These are phyloP conservation scores for Agastache rugosa DNA, from an alignment of 257 asterid genomes.

Conservation along the genomic window DNA sequence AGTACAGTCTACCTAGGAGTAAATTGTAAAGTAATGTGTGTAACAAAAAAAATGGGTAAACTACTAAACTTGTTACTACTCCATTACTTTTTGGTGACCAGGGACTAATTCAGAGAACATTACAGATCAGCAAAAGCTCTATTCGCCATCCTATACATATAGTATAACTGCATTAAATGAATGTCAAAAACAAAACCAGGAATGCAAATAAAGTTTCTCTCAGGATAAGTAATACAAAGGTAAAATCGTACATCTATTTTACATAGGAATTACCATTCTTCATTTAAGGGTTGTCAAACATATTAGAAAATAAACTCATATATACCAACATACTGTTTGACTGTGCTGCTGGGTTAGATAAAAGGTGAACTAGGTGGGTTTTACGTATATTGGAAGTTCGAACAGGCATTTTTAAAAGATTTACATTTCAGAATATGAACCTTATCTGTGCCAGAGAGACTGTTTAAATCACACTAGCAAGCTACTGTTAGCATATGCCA, in stretches of 20 bases:
- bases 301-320: neutral
- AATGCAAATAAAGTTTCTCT: neutral
- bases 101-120: neutral
- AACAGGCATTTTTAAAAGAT: neutral
- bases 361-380: constrained; percentile 7
- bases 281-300: neutral
- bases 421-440: neutral
- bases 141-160: neutral
- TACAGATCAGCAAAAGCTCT: neutral
- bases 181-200: neutral
- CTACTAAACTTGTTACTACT: constrained; percentile 1
- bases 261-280: neutral
- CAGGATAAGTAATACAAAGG: neutral
- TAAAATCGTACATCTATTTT: neutral
- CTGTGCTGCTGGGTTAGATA: neutral
- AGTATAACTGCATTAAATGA: neutral
- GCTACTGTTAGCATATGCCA: constrained; percentile 14
- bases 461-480: neutral
- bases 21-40: neutral
- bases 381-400: neutral
- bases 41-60: neutral
- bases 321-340: constrained; percentile 5
- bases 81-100: constrained; percentile 14
- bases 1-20: neutral
- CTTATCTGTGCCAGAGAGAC: constrained; percentile 3